Base-by-base conservation (phyloP, 1,284 basidiomycete genomes). In the Athelia sp. region DNA sequence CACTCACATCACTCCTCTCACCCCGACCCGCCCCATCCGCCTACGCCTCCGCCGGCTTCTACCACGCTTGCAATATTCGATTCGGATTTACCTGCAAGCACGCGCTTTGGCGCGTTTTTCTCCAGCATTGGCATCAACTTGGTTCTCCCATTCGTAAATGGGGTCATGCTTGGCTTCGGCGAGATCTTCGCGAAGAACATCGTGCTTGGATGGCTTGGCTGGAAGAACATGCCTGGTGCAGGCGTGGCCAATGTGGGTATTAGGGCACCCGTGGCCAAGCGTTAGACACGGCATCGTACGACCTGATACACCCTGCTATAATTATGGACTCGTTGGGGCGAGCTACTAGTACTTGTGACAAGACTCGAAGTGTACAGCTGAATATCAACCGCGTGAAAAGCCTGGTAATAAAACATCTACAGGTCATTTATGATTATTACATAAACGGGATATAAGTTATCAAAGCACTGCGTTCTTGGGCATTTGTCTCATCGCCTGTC, bases 131-230 rank as follows among this genome's bases (percentile, higher is more conserved):
- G 90, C 34, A 94, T 98, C 71, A 98, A 99, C 67, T 69, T 99
- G 52, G 69, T 94, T 2, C 74, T 98, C 38, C 96, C 96, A 0
- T 99, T 99, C 65, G 80, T 98, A 44, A 98, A 98, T 62, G 96
- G 96, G 23, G 90, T 98, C 59, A 97, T 98, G 93, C 82, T 98
- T 44, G 96, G 96, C 10, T 95, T 98, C 62, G 96, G 96, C 21
- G 96, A 99, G 70, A 93, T 99, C 51, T 95, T 98, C 62, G 96
- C 95, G 17, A 85, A 93, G 65, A 87, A 93, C 53, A 78, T 93
- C 14, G 71, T 97, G 17, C 76, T 85, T 46, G 75, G 78, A 15
- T 90, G 87, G 75, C 62, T 78, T 48, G 75, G 76, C 36, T 77
- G 74, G 74, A 69, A 62, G 53, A 46, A 56, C 9, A 63, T 63